Conservation (phyloP, 768 basidiomycete genomes). For the Lactarius psammicola region DNA sequence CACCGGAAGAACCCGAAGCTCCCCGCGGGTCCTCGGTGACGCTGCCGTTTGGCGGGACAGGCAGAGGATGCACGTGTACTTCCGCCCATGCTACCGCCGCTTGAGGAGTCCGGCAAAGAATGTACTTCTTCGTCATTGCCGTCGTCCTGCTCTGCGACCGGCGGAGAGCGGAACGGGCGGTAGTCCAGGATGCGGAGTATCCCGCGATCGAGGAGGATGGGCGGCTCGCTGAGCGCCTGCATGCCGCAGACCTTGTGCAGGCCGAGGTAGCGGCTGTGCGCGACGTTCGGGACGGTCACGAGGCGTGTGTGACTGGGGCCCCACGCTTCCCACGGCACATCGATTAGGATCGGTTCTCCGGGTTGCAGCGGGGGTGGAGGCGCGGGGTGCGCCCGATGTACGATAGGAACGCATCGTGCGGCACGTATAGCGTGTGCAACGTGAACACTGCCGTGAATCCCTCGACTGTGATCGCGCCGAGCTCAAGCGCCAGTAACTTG, state of each 20-base stretch:
- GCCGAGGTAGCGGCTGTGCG: not conserved
- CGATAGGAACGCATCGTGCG: not conserved
- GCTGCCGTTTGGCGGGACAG: not conserved
- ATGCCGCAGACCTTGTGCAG: not conserved
- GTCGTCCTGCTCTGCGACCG: not conserved
- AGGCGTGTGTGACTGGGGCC: not conserved
- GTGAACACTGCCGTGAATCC: not conserved
- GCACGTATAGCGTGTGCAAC: not conserved
- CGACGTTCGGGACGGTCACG: constrained; percentile 1
- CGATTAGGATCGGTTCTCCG: not conserved
- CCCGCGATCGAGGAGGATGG: not conserved
- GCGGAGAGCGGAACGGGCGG: not conserved
- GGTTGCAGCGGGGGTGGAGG: not conserved
- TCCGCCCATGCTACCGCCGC: too few relatives aligned
- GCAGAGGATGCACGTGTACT: too few relatives aligned
- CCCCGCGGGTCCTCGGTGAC: not conserved
- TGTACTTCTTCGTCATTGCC: not conserved
- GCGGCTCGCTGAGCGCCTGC: constrained; percentile 4
- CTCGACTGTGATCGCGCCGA: not conserved
- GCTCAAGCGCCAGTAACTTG: not conserved
- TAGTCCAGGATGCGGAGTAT: not conserved
- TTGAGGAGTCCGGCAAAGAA: not conserved
- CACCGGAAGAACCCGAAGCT: not conserved
- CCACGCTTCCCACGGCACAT: not conserved
- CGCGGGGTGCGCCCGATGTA: not conserved